Evolutionary conservation across 495 filamentous ascomycete species (phyloP), one percentile per base, ranked within the genome.

Genomic region (Thermothielavioides terrestris): DNA sequence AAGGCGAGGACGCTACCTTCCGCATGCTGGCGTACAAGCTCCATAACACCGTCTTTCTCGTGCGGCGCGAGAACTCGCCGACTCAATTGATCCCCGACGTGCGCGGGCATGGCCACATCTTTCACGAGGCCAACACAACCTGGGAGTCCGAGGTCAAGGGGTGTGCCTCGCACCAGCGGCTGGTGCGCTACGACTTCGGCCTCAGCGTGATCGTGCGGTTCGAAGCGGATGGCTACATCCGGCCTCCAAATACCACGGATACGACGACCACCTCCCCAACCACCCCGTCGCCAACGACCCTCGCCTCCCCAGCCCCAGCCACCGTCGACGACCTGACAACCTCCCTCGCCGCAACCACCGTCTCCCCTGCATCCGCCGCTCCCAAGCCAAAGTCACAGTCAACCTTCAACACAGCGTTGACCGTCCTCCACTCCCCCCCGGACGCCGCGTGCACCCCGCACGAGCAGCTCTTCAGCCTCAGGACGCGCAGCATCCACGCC

Each of bases 401-500:
- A 0, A 4, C 41, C 14, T 14, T 7, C 12, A 3, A 21, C 2
- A 30, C n/a, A 42, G 3, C 44, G 11, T 28, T 64, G 34, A 36
- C 26, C 14, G 31, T 64, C 40, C 50, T 58, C 14, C 18, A 40
- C 50, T 58, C 14, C 18, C 37, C 4, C 52, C 47, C 18, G 62
- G 66, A 11, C 36, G 9, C 6, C 26, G 50, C 18, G 45, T 76
- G 6, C n/a, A n/a, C 67, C 71, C 8, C 81, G 83, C 43, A 26
- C 60, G 4, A 61, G 69, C 8, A n/a, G n/a, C 62, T 84, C n/a
- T 80, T 86, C 56, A 83, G 86, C 47, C 65, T 87, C 41, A 86
- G 86, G 54, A 88, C 84, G 1, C 74, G 80, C 8, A 73, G 69
- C 18, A 58, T 69, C 35, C 64, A 66, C 25, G 57, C 56, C 20